phyloP scores from a whole-genome alignment of 2,329 filamentous ascomycete genomes.

The Ophiostoma novo-ulmi region DNA sequence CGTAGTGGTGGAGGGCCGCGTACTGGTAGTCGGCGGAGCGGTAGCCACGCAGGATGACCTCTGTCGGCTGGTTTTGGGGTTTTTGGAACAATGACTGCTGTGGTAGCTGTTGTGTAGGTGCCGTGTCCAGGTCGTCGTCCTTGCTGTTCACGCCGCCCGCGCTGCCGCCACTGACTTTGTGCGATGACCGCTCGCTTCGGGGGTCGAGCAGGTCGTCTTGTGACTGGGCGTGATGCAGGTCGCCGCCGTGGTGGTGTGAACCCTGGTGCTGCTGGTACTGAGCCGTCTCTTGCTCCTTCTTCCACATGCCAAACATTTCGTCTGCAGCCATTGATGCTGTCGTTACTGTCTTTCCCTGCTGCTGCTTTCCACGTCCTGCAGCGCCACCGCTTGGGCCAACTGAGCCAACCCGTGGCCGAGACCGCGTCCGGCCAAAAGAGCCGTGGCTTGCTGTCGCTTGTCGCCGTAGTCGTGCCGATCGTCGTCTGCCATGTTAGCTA shows the following conservation, averaged over 20 bases:
- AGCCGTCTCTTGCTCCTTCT: slow-evolving; percentile 41
- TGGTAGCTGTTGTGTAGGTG: slow-evolving; percentile 21
- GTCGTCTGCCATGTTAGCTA: slow-evolving; percentile 45
- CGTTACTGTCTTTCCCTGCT: slow-evolving; percentile 47
- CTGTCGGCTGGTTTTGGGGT: slow-evolving; percentile 46
- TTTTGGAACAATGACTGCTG: slow-evolving; percentile 27
- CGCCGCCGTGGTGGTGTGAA: slow-evolving; percentile 17
- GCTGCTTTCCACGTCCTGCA: slow-evolving; percentile 16
- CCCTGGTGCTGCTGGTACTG: slow-evolving; percentile 19
- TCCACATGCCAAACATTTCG: slow-evolving; percentile 56
- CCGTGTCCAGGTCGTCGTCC: slow-evolving; percentile 29
- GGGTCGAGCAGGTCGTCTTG: slow-evolving; percentile 24
- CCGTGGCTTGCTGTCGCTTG: slow-evolving; percentile 47
- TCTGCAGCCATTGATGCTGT: slow-evolving; percentile 56
- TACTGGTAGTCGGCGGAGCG: slow-evolving; percentile 62
- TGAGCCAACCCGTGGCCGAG: slow-evolving; percentile 36
- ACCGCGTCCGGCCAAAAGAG: slow-evolving; percentile 62
- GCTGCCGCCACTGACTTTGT: slow-evolving; percentile 26
- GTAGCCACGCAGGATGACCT: slow-evolving; percentile 83
- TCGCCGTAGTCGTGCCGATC: slow-evolving; percentile 45
- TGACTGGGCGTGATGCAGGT: slow-evolving; percentile 28
- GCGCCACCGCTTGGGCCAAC: slow-evolving; percentile 21
- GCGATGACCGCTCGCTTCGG: slow-evolving; percentile 26
- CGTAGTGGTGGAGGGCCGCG: slow-evolving; percentile 83
- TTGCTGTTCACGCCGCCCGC: slow-evolving; percentile 16